Percentiles rank a stretch among this genome's conserved stretches.
Conservation (phyloP, 768 basidiomycete species). For the Psilocybe tampanensis region DNA sequence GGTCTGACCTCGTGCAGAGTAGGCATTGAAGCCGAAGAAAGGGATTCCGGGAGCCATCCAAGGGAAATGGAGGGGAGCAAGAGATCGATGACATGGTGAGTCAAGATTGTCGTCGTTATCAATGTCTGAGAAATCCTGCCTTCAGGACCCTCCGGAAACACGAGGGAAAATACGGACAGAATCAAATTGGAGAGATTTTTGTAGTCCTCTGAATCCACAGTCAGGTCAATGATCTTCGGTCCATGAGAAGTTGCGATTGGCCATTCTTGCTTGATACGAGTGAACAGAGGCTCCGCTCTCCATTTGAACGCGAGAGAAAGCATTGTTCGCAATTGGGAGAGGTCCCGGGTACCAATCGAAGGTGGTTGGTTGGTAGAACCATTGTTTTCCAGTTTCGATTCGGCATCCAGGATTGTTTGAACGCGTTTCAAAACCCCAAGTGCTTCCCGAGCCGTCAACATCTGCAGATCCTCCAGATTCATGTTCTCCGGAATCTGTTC, state of each 20-base stretch:
- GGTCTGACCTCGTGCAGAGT: constrained; percentile 52
- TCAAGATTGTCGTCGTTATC: constrained; percentile 61
- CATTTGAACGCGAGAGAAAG: constrained; percentile 73
- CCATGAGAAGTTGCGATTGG: constrained; percentile 22
- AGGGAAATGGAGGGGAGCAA: constrained; percentile 62
- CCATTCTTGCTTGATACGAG: constrained; percentile 43
- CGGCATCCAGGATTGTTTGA: constrained; percentile 41
- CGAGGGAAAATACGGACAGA: constrained; percentile 44
- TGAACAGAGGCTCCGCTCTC: constrained; percentile 61
- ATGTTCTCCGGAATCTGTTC: constrained; percentile 6
- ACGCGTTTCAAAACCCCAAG: constrained; percentile 49
- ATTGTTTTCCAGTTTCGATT: constrained; percentile 1
- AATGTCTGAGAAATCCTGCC: constrained; percentile 55
- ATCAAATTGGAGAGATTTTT: constrained; percentile 43
- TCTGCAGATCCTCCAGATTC: constrained; percentile 44
- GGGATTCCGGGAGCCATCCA: constrained; percentile 71
- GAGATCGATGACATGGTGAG: constrained; percentile 57
- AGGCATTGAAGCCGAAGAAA: constrained; percentile 37
- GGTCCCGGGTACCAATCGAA: constrained; percentile 67
- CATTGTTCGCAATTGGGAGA: constrained; percentile 62
- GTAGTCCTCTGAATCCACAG: constrained; percentile 44
- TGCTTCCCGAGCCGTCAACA: constrained; percentile 58
- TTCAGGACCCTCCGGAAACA: constrained; percentile 57
- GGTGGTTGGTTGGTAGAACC: constrained; percentile 21
- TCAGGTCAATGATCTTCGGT: constrained; percentile 48